Conservation (phyloP, 2,329 filamentous ascomycete species). For the Talaromyces rugulosus region DNA sequence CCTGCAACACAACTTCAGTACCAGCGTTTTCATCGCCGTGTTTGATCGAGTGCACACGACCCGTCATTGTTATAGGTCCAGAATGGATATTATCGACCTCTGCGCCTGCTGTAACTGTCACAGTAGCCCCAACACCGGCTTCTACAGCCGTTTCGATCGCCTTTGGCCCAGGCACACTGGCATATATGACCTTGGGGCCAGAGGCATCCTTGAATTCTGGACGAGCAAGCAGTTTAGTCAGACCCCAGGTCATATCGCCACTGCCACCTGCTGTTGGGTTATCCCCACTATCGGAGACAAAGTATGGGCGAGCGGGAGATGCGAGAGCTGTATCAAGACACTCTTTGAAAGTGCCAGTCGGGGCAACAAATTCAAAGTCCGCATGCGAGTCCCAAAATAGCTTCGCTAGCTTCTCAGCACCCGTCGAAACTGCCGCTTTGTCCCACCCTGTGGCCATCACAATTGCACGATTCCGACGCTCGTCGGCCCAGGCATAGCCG, state of each 20-base stretch:
- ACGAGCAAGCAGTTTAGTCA: slow-evolving; percentile 43
- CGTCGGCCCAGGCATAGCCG: slow-evolving; percentile 55
- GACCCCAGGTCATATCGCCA: slow-evolving; percentile 52
- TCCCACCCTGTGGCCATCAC: slow-evolving; percentile 53
- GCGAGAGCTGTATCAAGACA: slow-evolving; percentile 46
- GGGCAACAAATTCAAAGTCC: slow-evolving; percentile 51
- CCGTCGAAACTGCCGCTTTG: slow-evolving; percentile 29
- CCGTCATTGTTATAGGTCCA: slow-evolving; percentile 49
- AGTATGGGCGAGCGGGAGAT: slow-evolving; percentile 43
- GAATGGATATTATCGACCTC: slow-evolving; percentile 48
- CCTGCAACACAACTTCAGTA: slow-evolving; percentile 47
- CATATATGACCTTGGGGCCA: slow-evolving; percentile 48
- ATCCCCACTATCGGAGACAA: slow-evolving; percentile 54
- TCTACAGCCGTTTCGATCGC: slow-evolving; percentile 41
- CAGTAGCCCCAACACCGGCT: slow-evolving; percentile 44
- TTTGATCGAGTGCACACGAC: slow-evolving; percentile 48
- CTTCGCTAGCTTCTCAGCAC: slow-evolving; percentile 44
- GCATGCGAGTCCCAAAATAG: slow-evolving; percentile 47
- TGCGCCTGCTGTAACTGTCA: slow-evolving; percentile 51
- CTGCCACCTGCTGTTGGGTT: slow-evolving; percentile 54
- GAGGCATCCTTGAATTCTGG: slow-evolving; percentile 40
- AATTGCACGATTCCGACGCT: slow-evolving; percentile 48
- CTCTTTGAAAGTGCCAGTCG: slow-evolving; percentile 44
- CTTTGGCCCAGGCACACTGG: slow-evolving; percentile 47
- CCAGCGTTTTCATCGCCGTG: slow-evolving; percentile 47